Conservation (phyloP, 2,329 filamentous ascomycete species). For the Pestalotiopsis sp. region DNA sequence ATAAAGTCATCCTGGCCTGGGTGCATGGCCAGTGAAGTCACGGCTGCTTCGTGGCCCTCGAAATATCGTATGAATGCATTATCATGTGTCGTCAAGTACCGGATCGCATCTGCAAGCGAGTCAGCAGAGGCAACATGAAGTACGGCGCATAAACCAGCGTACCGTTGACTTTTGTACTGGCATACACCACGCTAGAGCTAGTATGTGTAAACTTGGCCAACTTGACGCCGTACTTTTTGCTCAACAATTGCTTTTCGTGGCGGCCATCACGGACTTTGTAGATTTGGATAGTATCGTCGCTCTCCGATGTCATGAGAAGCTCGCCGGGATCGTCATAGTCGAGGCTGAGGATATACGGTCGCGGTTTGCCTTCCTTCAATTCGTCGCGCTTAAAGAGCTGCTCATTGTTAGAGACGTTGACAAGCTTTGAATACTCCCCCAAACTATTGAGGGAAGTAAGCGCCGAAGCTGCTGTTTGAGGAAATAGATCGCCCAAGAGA, state of each 20-base stretch:
- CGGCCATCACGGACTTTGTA: conserved; percentile 93
- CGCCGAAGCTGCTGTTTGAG: not conserved
- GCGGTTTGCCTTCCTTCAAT: conserved; percentile 51
- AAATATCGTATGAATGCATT: conserved; percentile 98
- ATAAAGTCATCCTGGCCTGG: conserved; percentile 90
- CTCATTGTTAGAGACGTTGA: conserved; percentile 4
- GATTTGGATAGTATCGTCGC: conserved; percentile 93
- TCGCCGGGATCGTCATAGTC: conserved; percentile 97
- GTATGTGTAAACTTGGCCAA: conserved; percentile 94
- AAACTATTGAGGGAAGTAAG: not conserved
- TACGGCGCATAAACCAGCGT: conserved; percentile 24
- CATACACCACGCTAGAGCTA: conserved; percentile 88
- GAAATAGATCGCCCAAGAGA: not conserved
- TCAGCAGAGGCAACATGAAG: not conserved
- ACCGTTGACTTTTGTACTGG: conserved; percentile 93
- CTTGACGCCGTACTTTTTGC: conserved; percentile 96
- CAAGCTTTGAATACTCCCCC: not conserved
- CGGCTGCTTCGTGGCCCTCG: conserved; percentile 81
- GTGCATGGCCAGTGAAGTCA: conserved; percentile 82
- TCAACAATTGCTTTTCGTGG: conserved; percentile 84
- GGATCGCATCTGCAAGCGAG: conserved; percentile 67
- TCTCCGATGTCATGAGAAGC: conserved; percentile 85
- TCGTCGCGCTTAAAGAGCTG: conserved; percentile 65
- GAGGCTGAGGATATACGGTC: conserved; percentile 78
- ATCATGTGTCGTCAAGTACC: conserved; percentile 89